Conservation (phyloP, 2,329 filamentous ascomycete genomes). For the Colletotrichum orchidophilum region DNA sequence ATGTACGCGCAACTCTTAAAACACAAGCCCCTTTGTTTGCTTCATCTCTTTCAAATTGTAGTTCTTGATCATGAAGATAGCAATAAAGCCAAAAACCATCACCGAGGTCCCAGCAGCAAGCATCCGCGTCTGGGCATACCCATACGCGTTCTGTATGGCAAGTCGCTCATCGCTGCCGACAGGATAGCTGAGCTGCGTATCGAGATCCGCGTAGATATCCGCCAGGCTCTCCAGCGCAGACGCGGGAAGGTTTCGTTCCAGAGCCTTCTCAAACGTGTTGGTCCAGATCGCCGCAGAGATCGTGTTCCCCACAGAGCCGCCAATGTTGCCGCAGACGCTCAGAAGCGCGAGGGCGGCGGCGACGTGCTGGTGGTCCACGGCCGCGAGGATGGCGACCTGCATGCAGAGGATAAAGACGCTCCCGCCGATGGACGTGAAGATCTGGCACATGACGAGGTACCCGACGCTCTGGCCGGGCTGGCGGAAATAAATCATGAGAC, state of each 20-base stretch:
- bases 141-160: slow-evolving; percentile 67
- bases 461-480: slow-evolving; percentile 43
- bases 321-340: slow-evolving; percentile 54
- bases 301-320: slow-evolving; percentile 55
- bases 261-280: slow-evolving; percentile 52
- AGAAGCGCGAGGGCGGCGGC: slow-evolving; percentile 58
- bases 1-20: slow-evolving; percentile 43
- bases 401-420: slow-evolving; percentile 49
- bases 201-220: slow-evolving; percentile 62
- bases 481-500: slow-evolving; percentile 55
- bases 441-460: slow-evolving; percentile 50
- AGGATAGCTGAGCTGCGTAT: slow-evolving; percentile 58
- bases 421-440: slow-evolving; percentile 53
- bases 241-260: slow-evolving; percentile 59
- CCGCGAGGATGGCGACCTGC: slow-evolving; percentile 67
- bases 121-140: slow-evolving; percentile 57
- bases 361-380: slow-evolving; percentile 62
- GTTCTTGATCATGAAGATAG: slow-evolving; percentile 55
- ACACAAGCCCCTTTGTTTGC: slow-evolving; percentile 62
- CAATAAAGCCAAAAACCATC: slow-evolving; percentile 43
- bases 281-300: slow-evolving; percentile 55
- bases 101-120: slow-evolving; percentile 44
- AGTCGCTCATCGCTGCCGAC: slow-evolving; percentile 51
- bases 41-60: slow-evolving; percentile 56
- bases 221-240: slow-evolving; percentile 46